phyloP scores from a whole-genome alignment of 2,329 filamentous ascomycete genomes.

The Hirsutella rhossiliensis region DNA sequence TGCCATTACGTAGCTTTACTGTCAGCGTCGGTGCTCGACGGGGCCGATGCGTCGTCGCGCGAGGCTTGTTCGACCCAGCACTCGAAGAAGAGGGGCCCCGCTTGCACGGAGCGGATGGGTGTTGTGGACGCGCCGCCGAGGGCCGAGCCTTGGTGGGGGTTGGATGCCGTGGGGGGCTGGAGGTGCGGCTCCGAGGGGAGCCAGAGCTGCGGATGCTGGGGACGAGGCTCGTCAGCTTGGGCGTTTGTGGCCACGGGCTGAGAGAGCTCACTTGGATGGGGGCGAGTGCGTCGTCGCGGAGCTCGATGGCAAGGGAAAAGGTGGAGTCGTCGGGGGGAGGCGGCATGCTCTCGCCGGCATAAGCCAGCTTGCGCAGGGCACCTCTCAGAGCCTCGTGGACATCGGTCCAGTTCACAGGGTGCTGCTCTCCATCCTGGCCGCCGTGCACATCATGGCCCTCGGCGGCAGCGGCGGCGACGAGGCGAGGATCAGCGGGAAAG shows the following conservation, averaged over 20 bases:
- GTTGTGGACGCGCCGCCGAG: conserved; percentile 29
- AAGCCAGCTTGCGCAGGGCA: conserved; percentile 49
- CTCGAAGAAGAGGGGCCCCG: conserved; percentile 52
- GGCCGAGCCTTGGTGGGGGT: conserved; percentile 13
- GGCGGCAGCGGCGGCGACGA: background rate
- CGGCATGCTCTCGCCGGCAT: conserved; percentile 43
- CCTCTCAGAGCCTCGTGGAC: conserved; percentile 63
- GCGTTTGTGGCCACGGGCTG: background rate
- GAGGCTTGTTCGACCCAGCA: conserved; percentile 43
- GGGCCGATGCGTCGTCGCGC: background rate
- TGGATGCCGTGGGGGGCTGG: conserved; percentile 22
- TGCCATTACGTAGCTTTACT: background rate
- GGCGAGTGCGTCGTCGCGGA: conserved; percentile 46
- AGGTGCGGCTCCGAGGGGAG: conserved; percentile 40
- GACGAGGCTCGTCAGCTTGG: background rate
- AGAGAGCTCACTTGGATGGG: conserved; percentile 40
- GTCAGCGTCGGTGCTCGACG: background rate
- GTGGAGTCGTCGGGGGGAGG: conserved; percentile 53
- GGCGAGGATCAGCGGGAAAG: conserved; percentile 24
- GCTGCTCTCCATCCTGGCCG: conserved; percentile 7
- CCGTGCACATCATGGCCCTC: conserved; percentile 7
- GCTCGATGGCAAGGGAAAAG: conserved; percentile 65
- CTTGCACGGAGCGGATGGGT: conserved; percentile 39
- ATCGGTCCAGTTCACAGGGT: conserved; percentile 38
- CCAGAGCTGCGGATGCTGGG: conserved; percentile 47